These are phyloP conservation scores for Debaryomyces robertsiae DNA, from an alignment of 1,139 yeast genomes.

Conservation along the genomic window DNA sequence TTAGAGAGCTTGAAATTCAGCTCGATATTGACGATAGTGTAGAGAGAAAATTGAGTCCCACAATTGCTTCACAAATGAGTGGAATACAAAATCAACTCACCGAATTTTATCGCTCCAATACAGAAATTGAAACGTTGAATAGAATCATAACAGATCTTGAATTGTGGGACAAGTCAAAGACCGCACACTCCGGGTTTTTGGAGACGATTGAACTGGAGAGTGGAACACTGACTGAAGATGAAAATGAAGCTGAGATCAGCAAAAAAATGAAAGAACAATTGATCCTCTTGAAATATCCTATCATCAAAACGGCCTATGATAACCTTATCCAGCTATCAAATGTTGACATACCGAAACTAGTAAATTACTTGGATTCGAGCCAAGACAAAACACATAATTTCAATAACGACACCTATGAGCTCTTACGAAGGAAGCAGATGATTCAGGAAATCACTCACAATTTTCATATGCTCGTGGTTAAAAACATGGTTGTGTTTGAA, in stretches of 20 bases:
- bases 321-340: slow-evolving; percentile 25
- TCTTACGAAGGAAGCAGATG: slow-evolving; percentile 15
- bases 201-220: slow-evolving; percentile 1
- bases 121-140: slow-evolving; percentile 26
- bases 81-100: slow-evolving; percentile 20
- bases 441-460: slow-evolving; percentile 20
- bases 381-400: slow-evolving; percentile 24
- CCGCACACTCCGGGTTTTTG: slow-evolving; percentile 8
- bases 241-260: slow-evolving; percentile 1
- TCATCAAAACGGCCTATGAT: slow-evolving; percentile 23
- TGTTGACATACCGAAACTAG: slow-evolving; percentile 21
- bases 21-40: slow-evolving; percentile 4
- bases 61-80: slow-evolving; percentile 17
- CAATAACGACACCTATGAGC: slow-evolving; percentile 13
- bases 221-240: not conserved
- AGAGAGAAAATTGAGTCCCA: not conserved
- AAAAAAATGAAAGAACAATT: slow-evolving; percentile 23
- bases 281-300: slow-evolving; percentile 24
- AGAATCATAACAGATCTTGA: slow-evolving; percentile 23
- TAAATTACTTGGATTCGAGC: slow-evolving; percentile 23
- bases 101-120: slow-evolving; percentile 20
- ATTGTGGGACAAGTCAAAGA: slow-evolving; percentile 18
- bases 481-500: slow-evolving; percentile 34
- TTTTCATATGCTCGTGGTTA: slow-evolving; percentile 28
- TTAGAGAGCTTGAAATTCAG: slow-evolving; percentile 13